phyloP scores from a whole-genome alignment of 331 rosid species.

The Malus hybrid region DNA sequence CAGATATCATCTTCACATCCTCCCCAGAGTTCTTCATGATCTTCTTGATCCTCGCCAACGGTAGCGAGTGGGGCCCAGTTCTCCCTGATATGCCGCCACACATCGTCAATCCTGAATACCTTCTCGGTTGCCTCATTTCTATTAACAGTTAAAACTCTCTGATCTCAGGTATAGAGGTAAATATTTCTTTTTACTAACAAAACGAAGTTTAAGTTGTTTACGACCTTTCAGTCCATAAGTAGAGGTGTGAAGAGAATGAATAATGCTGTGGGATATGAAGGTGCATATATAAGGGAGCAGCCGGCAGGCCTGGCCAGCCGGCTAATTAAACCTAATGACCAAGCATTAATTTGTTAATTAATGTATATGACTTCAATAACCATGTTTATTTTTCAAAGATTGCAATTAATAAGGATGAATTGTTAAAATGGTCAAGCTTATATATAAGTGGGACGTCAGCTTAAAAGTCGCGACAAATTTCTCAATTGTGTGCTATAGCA shows the following conservation, averaged over 20 bases:
- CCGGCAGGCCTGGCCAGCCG: neutral
- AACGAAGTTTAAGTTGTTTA: no score
- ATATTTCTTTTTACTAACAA: neutral
- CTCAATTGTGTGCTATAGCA: neutral
- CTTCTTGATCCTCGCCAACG: slow-evolving; percentile 75
- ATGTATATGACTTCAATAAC: neutral
- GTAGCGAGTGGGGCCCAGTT: slow-evolving; percentile 55
- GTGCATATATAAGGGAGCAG: neutral
- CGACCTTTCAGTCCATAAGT: neutral
- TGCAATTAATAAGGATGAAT: neutral
- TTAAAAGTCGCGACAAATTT: neutral
- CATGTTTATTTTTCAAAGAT: neutral
- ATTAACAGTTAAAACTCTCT: neutral
- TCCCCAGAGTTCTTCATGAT: slow-evolving; percentile 62
- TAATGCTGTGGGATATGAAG: no score
- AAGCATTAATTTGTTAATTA: neutral
- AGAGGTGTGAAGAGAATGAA: neutral
- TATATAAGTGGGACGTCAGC: neutral
- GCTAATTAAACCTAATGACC: neutral
- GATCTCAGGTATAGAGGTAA: neutral
- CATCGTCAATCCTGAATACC: slow-evolving; percentile 39
- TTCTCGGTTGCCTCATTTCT: slow-evolving; percentile 63
- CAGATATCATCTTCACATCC: slow-evolving; percentile 75
- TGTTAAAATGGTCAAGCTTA: neutral
- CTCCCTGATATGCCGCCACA: slow-evolving; percentile 33